A percentile compares a stretch with the other conserved stretches of the same genome.
Conservation (phyloP, 2,329 filamentous ascomycete species). For the Fragosphaeria purpurea region DNA sequence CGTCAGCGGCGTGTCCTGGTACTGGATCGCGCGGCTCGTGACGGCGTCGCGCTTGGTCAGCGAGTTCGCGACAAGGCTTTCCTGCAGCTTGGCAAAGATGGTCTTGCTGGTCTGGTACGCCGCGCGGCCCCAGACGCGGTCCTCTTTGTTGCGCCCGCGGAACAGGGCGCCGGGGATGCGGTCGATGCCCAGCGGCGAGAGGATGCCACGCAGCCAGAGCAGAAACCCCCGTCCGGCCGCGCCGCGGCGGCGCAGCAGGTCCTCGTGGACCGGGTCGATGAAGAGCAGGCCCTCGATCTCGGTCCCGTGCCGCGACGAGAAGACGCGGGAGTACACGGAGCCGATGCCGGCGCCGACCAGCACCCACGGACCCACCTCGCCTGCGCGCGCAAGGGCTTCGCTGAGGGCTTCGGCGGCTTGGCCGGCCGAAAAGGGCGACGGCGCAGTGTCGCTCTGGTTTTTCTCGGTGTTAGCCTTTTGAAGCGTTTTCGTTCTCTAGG, state of each 20-base stretch:
- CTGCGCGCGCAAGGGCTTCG: conserved; percentile 70
- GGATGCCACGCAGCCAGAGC: conserved; percentile 75
- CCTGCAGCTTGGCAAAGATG: conserved; percentile 86
- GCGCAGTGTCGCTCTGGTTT: conserved; percentile 65
- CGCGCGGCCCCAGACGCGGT: conserved; percentile 73
- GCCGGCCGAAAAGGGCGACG: conserved; percentile 84
- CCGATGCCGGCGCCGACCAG: conserved; percentile 79
- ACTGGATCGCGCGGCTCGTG: conserved; percentile 70
- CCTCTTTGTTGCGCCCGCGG: conserved; percentile 66
- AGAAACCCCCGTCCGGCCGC: conserved; percentile 64
- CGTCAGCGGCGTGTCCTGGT: conserved; percentile 61
- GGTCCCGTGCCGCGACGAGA: conserved; percentile 69
- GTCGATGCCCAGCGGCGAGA: conserved; percentile 80
- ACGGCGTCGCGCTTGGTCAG: conserved; percentile 75
- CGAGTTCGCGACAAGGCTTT: conserved; percentile 77
- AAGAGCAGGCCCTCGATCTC: conserved; percentile 70
- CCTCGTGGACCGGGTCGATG: conserved; percentile 83
- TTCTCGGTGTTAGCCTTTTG: no score
- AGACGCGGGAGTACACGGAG: conserved; percentile 81
- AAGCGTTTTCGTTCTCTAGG: no score
- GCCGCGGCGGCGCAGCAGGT: conserved; percentile 61
- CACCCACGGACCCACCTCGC: conserved; percentile 82
- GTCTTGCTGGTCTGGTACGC: conserved; percentile 73
- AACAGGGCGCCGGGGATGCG: conserved; percentile 73
- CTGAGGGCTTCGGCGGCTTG: conserved; percentile 86